Evolutionary conservation across 352 stramenopile species (phyloP), one percentile per base, ranked within the genome.

Genomic region (Hyaloperonospora brassicae): DNA sequence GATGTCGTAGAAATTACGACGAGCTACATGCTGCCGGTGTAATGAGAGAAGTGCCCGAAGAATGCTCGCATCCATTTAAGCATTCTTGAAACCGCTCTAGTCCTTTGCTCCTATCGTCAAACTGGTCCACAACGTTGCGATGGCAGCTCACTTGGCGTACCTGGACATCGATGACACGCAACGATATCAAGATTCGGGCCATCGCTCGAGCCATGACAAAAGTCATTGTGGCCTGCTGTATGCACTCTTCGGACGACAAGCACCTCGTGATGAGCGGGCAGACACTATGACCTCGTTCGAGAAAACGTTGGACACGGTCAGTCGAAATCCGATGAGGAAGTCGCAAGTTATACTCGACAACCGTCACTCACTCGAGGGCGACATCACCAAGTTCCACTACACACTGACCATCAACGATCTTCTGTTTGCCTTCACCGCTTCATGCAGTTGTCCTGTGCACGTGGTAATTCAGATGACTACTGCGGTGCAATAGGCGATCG

Each of bases 371-470:
- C 77, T 93, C 49, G 80, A 93, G 47, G 91, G 83, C 57, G 79
- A 91, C 52, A 79, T 77, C 11, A 91, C 91, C 67, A 93, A 93
- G 67, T 91, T 91, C 60, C 80, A 93, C 61, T 91, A 91, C 57
- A 91, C 77, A 12, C 90, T 93, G 81, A 79, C 90, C 76, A 90
- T 90, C 59, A 79, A 91, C 55, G 79, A 93, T 61, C 74, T 91
- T 36, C 80, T 91, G 59, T 90, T 91, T 46, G 76, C 74, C 11
- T 77, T 73, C 42, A 89, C 91, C 60, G 90, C 79, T 5, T 63
- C 72, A 56, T 39, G 39, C 24, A 14, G 24, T 39, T 50, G 39
- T 39, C 43, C 44, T 10, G 22, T 39, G 14, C 27, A 6, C 30
- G 23, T 50, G 30, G 27, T 25, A 9, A 39, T 50, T n/a, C 24